phyloP scores from a whole-genome alignment of 1,284 basidiomycete species.

The Volvariella surrecta region DNA sequence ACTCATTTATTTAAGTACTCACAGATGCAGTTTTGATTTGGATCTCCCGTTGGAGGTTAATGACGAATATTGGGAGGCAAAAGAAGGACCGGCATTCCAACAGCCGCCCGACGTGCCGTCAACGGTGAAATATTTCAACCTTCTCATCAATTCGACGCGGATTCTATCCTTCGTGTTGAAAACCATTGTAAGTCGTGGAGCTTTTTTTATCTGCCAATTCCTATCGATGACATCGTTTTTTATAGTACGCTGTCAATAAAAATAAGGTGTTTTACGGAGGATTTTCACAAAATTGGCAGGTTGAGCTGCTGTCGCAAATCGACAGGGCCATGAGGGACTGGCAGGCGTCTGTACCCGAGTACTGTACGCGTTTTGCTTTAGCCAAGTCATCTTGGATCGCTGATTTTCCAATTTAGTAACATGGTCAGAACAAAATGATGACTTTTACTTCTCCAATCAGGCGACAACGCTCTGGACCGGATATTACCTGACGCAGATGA shows the following conservation, averaged over 20 bases:
- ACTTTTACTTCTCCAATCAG: slow-evolving; percentile 52
- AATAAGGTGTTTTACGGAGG: slow-evolving; percentile 41
- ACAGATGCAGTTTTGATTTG: slow-evolving; percentile 56
- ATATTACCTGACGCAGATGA: slow-evolving; percentile 65
- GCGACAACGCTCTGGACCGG: slow-evolving; percentile 59
- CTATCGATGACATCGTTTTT: slow-evolving; percentile 7
- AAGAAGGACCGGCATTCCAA: slow-evolving; percentile 40
- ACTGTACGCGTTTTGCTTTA: slow-evolving; percentile 35
- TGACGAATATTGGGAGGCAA: slow-evolving; percentile 75
- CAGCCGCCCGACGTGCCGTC: slow-evolving; percentile 64
- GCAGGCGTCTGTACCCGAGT: slow-evolving; percentile 60
- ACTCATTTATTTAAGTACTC: slow-evolving; percentile 6
- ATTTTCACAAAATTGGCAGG: slow-evolving; percentile 34
- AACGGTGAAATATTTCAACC: slow-evolving; percentile 54
- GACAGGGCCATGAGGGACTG: slow-evolving; percentile 68
- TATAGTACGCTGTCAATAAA: slow-evolving; percentile 67
- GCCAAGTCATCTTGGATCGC: neutral
- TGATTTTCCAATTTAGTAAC: slow-evolving; percentile 33
- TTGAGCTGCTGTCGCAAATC: slow-evolving; percentile 62
- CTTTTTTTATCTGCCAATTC: slow-evolving; percentile 6
- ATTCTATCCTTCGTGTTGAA: slow-evolving; percentile 64
- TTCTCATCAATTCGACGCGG: slow-evolving; percentile 61
- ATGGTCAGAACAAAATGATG: slow-evolving; percentile 57
- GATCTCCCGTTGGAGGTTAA: slow-evolving; percentile 78
- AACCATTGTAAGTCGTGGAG: slow-evolving; percentile 47